phyloP scores from a whole-genome alignment of 1,139 yeast genomes.

The Sugiyamaella sp. region DNA sequence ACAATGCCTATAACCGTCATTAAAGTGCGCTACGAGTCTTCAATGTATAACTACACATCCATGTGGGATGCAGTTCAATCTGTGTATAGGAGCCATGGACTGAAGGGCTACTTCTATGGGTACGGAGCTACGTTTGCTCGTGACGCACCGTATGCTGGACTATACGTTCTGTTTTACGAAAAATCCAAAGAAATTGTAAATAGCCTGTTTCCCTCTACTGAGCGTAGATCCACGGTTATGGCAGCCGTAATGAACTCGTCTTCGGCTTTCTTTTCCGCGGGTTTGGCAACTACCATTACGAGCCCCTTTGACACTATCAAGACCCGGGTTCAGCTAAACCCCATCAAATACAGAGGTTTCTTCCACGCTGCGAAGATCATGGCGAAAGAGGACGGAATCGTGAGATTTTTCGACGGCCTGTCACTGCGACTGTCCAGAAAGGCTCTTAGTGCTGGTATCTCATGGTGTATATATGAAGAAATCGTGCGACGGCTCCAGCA shows the following conservation, averaged over 20 bases:
- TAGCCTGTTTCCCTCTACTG: constrained; percentile 26
- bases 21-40: constrained; percentile 81
- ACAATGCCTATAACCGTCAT: constrained; percentile 99
- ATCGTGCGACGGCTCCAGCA: constrained; percentile 46
- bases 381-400: constrained; percentile 59
- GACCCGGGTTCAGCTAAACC: constrained; percentile 81
- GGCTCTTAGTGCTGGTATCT: constrained; percentile 90
- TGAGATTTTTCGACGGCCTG: constrained; percentile 78
- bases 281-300: constrained; percentile 79
- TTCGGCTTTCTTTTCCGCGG: constrained; percentile 45
- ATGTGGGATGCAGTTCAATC: constrained; percentile 62
- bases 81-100: constrained; percentile 56
- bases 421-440: constrained; percentile 80
- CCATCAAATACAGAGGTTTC: constrained; percentile 49
- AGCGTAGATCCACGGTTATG: constrained; percentile 20
- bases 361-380: constrained; percentile 46
- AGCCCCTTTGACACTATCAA: constrained; percentile 96
- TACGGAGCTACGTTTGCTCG: constrained; percentile 84
- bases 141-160: constrained; percentile 96
- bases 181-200: constrained; percentile 56
- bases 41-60: constrained; percentile 69
- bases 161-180: constrained; percentile 85
- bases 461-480: constrained; percentile 97
- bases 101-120: constrained; percentile 80
- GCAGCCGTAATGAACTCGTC: constrained; percentile 32